A percentile compares a stretch with the other conserved stretches of the same genome.
Evolutionary conservation across 805 yeast genomes (phyloP).

Genomic region (Zygotorulaspora florentina): DNA sequence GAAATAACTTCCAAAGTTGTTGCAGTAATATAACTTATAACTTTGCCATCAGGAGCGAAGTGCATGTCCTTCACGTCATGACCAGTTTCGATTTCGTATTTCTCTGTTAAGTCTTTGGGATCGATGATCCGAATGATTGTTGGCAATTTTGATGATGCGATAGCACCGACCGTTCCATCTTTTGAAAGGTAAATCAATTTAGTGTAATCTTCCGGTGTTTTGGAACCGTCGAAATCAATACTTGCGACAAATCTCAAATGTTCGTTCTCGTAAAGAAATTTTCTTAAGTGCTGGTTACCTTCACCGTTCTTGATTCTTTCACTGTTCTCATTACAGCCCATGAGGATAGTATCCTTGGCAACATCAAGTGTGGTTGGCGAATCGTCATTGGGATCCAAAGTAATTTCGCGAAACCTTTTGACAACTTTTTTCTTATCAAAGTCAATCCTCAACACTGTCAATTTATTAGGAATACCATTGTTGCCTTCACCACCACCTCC

Average conservation of each 20-base stretch:
- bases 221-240: slow-evolving; percentile 50
- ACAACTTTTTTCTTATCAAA: slow-evolving; percentile 46
- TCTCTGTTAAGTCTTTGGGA: slow-evolving; percentile 49
- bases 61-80: slow-evolving; percentile 60
- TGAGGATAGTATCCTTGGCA: slow-evolving; percentile 46
- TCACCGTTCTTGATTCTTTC: slow-evolving; percentile 53
- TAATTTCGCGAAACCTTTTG: slow-evolving; percentile 60
- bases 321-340: slow-evolving; percentile 73
- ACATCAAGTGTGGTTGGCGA: slow-evolving; percentile 81
- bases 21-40: slow-evolving; percentile 59
- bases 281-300: slow-evolving; percentile 65
- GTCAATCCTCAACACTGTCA: slow-evolving; percentile 60
- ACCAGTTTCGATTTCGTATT: slow-evolving; percentile 50
- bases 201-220: slow-evolving; percentile 49
- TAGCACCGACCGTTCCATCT: slow-evolving; percentile 60
- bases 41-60: slow-evolving; percentile 62
- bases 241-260: slow-evolving; percentile 58
- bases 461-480: slow-evolving; percentile 81
- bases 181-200: slow-evolving; percentile 56
- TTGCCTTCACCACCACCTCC: slow-evolving; percentile 98
- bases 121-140: slow-evolving; percentile 60
- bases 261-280: slow-evolving; percentile 56
- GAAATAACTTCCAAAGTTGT: slow-evolving; percentile 45
- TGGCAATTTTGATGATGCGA: slow-evolving; percentile 65
- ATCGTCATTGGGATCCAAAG: slow-evolving; percentile 63